phyloP scores from a whole-genome alignment of 805 yeast species.

The Candida caryicola region DNA sequence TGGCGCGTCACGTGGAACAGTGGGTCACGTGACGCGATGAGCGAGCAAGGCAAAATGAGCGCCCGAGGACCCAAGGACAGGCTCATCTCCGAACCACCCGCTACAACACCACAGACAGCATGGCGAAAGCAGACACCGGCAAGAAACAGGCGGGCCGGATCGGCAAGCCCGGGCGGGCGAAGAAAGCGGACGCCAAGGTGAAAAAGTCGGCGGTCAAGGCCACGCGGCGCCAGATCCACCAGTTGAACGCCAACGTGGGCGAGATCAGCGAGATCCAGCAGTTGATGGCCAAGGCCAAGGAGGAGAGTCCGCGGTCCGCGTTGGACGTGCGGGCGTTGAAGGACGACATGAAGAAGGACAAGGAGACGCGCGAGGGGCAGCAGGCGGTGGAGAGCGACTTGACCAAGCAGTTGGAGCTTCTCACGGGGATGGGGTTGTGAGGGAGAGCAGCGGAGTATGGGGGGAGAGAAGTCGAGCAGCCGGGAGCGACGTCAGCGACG shows the following conservation, averaged over 20 bases:
- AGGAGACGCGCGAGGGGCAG: slow-evolving; percentile 23
- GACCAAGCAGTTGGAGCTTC: slow-evolving; percentile 45
- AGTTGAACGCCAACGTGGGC: slow-evolving; percentile 28
- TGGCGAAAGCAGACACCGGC: too few relatives aligned
- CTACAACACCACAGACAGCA: too few relatives aligned
- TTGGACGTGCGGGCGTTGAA: slow-evolving; percentile 35
- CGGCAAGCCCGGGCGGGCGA: slow-evolving; percentile 2
- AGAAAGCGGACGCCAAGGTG: slow-evolving; percentile 1
- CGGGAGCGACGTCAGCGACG: too few relatives aligned
- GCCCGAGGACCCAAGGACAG: too few relatives aligned
- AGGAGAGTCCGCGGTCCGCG: slow-evolving; percentile 18
- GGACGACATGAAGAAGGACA: slow-evolving; percentile 40
- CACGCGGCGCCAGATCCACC: slow-evolving; percentile 19
- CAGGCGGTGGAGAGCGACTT: slow-evolving; percentile 41
- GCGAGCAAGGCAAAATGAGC: too few relatives aligned
- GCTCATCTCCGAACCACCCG: too few relatives aligned
- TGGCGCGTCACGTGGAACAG: too few relatives aligned
- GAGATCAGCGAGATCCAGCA: slow-evolving; percentile 21
- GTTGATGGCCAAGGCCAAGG: slow-evolving; percentile 13
- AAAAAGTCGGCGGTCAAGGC: slow-evolving; percentile 11
- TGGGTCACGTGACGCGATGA: too few relatives aligned
- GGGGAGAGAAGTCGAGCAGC: too few relatives aligned
- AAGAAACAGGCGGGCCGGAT: background rate
- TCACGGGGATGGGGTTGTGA: slow-evolving; percentile 42
- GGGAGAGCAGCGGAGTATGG: too few relatives aligned